Evolutionary conservation across 2,329 filamentous ascomycete genomes (phyloP), one percentile per base, ranked within the genome.

Genomic region (Colletotrichum eremochloae): DNA sequence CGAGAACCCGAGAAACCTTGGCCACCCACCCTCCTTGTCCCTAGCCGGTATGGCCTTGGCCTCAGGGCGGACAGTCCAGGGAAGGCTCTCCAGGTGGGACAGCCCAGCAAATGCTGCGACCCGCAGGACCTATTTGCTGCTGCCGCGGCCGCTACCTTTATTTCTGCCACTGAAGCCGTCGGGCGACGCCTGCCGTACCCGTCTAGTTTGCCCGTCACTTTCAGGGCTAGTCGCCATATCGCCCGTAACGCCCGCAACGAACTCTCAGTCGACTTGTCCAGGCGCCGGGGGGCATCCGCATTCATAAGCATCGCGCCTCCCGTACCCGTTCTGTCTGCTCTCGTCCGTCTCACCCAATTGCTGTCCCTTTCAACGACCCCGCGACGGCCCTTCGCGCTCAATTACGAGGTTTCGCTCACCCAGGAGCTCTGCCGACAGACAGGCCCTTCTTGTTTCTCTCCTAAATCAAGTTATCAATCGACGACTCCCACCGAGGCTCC

Each of bases 281-380:
- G 38, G 50, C 62, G 50, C 36, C 50, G 38, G 50, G 46, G 38
- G 66, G 48, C 60, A 69, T 65, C 55, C 66, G 60, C 66, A 70
- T 72, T 72, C 67, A 72, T 70, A 72, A 72, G 70, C 70, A 70
- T 72, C 70, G 70, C 55, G 60, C 70, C 48, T 72, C 70, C 70
- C 70, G 48, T 67, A 48, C 46, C 60, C 60, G 48, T 29, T 36
- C n/a, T 3, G 2, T 1, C 11, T 40, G 61, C 11, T 48, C 18
- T 18, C 38, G 46, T 24, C 40, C 55, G 60, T n/a, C 46, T 62
- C 55, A 61, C 40, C 70, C 56, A 58, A 42, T 44, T 70, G 66
- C 61, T 65, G 61, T 61, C 60, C 42, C 42, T 70, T 50, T 60
- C 53, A 61, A 63, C 56, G 29, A 57, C 48, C 65, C 40, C 48